Evolutionary conservation across 2,329 filamentous ascomycete species (phyloP), one percentile per base, ranked within the genome.

Genomic region (Polychaeton citri): DNA sequence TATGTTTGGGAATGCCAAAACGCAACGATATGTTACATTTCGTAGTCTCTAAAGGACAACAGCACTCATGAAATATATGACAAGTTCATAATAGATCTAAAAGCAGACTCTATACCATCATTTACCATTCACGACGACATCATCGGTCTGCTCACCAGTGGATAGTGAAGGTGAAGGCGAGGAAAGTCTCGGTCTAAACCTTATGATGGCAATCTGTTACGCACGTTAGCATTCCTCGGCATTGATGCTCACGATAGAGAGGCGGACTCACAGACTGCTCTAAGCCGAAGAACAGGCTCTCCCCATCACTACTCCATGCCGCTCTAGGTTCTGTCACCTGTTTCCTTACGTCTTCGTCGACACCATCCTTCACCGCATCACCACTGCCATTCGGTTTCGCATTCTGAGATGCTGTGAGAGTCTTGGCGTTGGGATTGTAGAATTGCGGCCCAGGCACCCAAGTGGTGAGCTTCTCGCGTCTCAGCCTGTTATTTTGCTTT

Each of bases 251-350:
- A 13, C 1, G 10, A 19, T 17, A 7, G 15, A 12, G 32, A 31
- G n/a, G n/a, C n/a, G 24, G 12, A 48, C 55, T 28, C 55, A 71
- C 67, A 61, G 68, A 62, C 42, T 60, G 62, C 19, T 49, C 50
- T 2, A 43, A 40, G 4, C 49, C 49, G 7, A 12, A 28, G 24
- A 28, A 28, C 12, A 28, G 24, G 15, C 24, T 28, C 24, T 28
- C 24, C 5, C 24, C 24, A 28, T 28, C 24, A 15, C 7, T 28
- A 15, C 24, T 28, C 24, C 24, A 28, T 5, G 24, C 24, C 5
- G 15, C 24, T 28, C 24, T 10, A 28, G 24, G 24, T 15, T 10
- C 24, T 28, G 24, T 28, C 4, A 28, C 4, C 3, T 28, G 12
- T 28, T 28, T 28, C 5, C n/a, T n/a, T n/a, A n/a, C n/a, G n/a